These are phyloP conservation scores for Chaetomium globosum DNA, from an alignment of 2,329 filamentous ascomycete genomes.

Conservation along the genomic window DNA sequence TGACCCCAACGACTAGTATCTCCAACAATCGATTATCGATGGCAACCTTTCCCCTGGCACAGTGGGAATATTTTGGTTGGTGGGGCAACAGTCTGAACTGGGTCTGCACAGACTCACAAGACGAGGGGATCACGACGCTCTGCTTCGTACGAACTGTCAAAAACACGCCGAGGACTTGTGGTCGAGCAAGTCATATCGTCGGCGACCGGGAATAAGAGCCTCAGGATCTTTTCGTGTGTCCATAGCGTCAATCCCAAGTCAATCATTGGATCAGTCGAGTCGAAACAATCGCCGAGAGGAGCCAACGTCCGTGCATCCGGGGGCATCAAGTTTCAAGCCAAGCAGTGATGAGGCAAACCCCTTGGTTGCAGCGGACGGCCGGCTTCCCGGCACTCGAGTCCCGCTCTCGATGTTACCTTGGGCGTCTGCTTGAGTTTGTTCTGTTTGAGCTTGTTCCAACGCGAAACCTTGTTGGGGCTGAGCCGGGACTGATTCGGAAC, in stretches of 20 bases:
- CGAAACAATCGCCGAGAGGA: constrained; percentile 2
- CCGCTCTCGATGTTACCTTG: not conserved
- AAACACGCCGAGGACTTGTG: not conserved
- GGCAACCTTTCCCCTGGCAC: not conserved
- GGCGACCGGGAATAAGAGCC: not conserved
- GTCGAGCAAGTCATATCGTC: not conserved
- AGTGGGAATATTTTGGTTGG: not conserved
- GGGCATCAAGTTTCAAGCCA: constrained; percentile 13
- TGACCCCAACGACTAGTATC: not conserved
- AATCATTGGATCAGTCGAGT: constrained; percentile 6
- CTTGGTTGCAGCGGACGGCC: not conserved
- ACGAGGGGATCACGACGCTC: not conserved
- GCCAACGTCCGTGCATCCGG: constrained; percentile 7
- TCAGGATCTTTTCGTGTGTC: not conserved
- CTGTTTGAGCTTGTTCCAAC: not conserved
- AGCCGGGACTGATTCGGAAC: not conserved
- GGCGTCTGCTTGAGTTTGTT: not conserved
- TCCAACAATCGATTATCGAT: not conserved
- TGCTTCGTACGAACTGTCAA: no score
- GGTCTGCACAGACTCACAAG: not conserved
- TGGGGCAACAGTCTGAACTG: not conserved
- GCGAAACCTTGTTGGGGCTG: constrained; percentile 5
- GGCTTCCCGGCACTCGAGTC: not conserved
- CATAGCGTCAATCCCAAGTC: not conserved
- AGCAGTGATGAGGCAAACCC: constrained; percentile 6